Evolutionary conservation across 2,329 filamentous ascomycete genomes (phyloP), one percentile per base, ranked within the genome.

Genomic region (Sclerotinia subarctica): DNA sequence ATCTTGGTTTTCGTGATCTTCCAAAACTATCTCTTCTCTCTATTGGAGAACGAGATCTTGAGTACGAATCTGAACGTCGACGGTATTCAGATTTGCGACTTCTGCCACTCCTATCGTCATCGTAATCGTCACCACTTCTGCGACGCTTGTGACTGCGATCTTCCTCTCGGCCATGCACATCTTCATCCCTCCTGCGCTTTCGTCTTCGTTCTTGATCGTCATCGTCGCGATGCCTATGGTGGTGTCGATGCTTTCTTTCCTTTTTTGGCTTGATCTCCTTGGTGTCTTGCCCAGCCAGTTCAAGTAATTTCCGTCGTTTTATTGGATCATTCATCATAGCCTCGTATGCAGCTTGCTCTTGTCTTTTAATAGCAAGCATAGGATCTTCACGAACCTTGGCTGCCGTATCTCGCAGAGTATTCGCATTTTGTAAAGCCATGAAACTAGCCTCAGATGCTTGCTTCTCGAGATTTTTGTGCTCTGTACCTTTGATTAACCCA

Each of bases 361-460:
- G 90, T 77, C 89, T 91, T 83, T 96, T 97, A 78, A 99, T 97
- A 32, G 94, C 92, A 46, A 98, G 82, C 75, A 99, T 84, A 0
- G 95, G 95, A 77, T 99, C 95, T 72, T 96, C 91, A 71, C 93
- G 85, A 58, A 98, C 89, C 81, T 99, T 99, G 59, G 88, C 80
- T 42, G 92, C 90, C 0, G 89, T 93, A 78, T 99, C 95, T 71
- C 92, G 85, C 21, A 88, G 83, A 4, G 86, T 91, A 76, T 92
- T 93, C 35, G 90, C 89, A 73, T 88, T 88, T 70, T 90, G 86
- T 63, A 88, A 74, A 0, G 87, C 86, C 81, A 90, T 83, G 70
- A 86, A 85, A 67, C 75, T 79, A 44, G 90, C 87, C 70, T 87
- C 80, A 0, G 84, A 83, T 6, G 89, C 85, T 46, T 88, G 83